Conservation (phyloP, 306 rosid species). For the Quercus suber region DNA sequence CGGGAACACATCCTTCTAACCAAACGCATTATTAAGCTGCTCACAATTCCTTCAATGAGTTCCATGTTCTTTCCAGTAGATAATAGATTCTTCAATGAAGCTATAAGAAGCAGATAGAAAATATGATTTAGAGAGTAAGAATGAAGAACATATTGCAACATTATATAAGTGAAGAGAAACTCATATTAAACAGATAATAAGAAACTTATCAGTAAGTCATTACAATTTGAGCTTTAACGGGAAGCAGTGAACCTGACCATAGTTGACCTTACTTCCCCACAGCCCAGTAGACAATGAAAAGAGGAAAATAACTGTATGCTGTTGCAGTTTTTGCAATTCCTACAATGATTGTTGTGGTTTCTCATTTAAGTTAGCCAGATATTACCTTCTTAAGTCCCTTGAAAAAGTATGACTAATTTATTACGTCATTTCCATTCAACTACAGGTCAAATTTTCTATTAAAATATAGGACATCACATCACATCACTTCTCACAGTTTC, state of each 20-base stretch:
- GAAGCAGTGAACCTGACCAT: neutral
- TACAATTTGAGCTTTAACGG: neutral
- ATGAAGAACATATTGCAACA: neutral
- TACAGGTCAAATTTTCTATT: neutral
- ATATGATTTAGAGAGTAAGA: neutral
- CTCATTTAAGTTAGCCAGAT: neutral
- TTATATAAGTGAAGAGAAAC: neutral
- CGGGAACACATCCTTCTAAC: conserved; percentile 57
- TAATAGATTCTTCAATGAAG: conserved; percentile 61
- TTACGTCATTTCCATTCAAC: neutral
- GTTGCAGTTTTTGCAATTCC: neutral
- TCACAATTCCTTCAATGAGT: conserved; percentile 63
- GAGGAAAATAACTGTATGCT: neutral
- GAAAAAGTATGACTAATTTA: too few species aligned
- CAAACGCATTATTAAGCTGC: conserved; percentile 63
- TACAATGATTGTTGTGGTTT: neutral
- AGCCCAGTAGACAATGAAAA: neutral
- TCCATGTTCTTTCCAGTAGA: conserved; percentile 48
- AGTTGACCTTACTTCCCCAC: neutral
- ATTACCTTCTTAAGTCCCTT: too few species aligned
- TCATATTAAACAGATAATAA: neutral
- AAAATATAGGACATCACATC: neutral
- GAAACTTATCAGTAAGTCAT: neutral
- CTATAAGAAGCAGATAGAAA: conserved; percentile 40
- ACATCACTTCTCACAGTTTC: neutral